phyloP scores from a whole-genome alignment of 2,329 filamentous ascomycete genomes.

The Cercospora sojina region DNA sequence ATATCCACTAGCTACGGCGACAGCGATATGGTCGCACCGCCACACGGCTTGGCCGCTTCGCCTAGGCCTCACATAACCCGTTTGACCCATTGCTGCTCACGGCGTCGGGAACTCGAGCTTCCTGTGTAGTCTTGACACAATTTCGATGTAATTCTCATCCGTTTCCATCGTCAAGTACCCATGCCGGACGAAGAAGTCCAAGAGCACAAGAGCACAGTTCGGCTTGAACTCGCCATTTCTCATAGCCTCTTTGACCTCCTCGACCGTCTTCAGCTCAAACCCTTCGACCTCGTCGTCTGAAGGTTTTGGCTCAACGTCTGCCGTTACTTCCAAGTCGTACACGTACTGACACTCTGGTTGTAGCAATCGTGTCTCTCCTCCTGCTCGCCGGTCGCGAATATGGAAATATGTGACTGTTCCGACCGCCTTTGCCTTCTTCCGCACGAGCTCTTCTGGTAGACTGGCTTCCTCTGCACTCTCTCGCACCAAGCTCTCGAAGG shows the following conservation, averaged over 20 bases:
- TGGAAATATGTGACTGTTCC: conserved; percentile 84
- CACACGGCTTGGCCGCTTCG: neutral
- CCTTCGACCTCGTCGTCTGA: conserved; percentile 86
- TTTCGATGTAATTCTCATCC: conserved; percentile 75
- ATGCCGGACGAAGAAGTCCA: conserved; percentile 89
- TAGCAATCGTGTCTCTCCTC: conserved; percentile 76
- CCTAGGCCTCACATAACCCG: neutral
- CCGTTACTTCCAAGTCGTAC: conserved; percentile 79
- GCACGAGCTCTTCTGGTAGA: conserved; percentile 68
- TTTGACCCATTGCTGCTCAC: conserved; percentile 21
- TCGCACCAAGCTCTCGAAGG: conserved; percentile 77
- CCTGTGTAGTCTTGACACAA: conserved; percentile 73
- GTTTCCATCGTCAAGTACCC: conserved; percentile 75
- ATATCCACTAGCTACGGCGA: neutral
- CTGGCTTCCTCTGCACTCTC: conserved; percentile 89
- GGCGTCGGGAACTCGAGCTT: conserved; percentile 69
- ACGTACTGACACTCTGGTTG: conserved; percentile 92
- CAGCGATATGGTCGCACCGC: neutral
- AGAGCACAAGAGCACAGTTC: conserved; percentile 78
- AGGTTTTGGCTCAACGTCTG: conserved; percentile 67
- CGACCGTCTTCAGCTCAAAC: conserved; percentile 74
- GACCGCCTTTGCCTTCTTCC: conserved; percentile 55
- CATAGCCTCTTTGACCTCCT: conserved; percentile 71
- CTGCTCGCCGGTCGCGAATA: conserved; percentile 70
- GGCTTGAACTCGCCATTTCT: conserved; percentile 80